Evolutionary conservation across 164 flowering plant genomes (phyloP).

Genomic region (Santalum album): DNA sequence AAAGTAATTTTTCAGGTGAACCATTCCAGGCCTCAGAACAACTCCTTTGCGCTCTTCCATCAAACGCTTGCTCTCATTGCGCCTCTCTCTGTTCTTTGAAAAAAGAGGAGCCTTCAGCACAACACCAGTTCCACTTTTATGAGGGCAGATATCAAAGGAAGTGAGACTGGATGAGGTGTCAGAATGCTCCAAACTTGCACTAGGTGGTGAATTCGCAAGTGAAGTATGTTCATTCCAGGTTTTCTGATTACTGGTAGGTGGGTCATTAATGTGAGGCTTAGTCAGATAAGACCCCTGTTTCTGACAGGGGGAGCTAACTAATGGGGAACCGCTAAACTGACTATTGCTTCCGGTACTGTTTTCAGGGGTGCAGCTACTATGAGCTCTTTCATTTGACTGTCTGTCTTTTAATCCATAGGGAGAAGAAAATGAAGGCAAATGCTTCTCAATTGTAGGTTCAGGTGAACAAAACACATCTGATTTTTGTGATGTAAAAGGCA

Average conservation of each 20-base stretch:
- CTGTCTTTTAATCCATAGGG: neutral
- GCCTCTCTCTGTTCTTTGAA: neutral
- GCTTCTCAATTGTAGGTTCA: neutral
- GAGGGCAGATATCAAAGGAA: constrained; percentile 1
- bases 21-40: neutral
- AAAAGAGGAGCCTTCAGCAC: neutral
- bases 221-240: neutral
- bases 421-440: neutral
- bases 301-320: neutral
- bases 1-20: neutral
- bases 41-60: neutral
- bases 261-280: neutral
- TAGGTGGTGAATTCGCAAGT: neutral
- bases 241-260: neutral
- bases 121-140: neutral
- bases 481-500: neutral
- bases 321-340: neutral
- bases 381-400: neutral
- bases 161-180: neutral
- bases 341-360: neutral
- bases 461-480: too few relatives aligned
- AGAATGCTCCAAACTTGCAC: neutral
- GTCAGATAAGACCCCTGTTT: neutral
- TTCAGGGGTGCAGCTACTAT: neutral
- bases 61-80: neutral